A percentile compares a stretch with the other conserved stretches of the same genome.
Evolutionary conservation across 148 eudicot genomes (phyloP).

Genomic region (Pouteria glomerata): DNA sequence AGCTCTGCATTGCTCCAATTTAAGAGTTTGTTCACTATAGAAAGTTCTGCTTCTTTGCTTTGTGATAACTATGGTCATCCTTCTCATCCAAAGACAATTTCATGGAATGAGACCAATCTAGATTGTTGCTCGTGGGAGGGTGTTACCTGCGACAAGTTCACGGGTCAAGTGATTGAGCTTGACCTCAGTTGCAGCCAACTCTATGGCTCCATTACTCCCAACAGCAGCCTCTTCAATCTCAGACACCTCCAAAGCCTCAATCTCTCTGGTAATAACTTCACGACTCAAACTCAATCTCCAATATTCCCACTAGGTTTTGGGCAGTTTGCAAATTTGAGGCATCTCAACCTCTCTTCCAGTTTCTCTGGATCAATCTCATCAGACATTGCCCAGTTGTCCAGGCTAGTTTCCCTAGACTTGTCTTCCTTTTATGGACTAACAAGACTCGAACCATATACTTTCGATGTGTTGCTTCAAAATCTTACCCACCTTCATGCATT

Average conservation of each 20-base stretch:
- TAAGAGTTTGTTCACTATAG: not conserved
- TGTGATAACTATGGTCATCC: not conserved
- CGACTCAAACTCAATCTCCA: not conserved
- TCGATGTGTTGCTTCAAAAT: not conserved
- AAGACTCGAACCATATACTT: not conserved
- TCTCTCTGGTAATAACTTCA: not conserved
- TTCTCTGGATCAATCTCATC: not conserved
- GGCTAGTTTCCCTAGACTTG: not conserved
- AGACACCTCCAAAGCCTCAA: not conserved
- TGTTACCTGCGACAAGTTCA: not conserved
- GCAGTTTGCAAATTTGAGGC: not conserved
- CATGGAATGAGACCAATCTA: not conserved
- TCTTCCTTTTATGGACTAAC: not conserved
- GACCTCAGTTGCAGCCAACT: slow-evolving; percentile 8
- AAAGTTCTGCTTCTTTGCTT: not conserved
- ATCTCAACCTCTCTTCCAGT: not conserved
- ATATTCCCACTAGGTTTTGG: no score
- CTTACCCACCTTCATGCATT: not conserved
- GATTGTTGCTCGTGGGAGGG: slow-evolving; percentile 12
- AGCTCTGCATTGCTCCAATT: not conserved
- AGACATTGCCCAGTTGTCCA: not conserved
- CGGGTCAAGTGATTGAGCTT: slow-evolving; percentile 4
- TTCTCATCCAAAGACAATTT: slow-evolving; percentile 1
- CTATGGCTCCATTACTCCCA: not conserved
- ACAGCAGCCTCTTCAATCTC: slow-evolving; percentile 1